Evolutionary conservation across 306 rosid species (phyloP).

Genomic region (Sechiopsis laciniata): DNA sequence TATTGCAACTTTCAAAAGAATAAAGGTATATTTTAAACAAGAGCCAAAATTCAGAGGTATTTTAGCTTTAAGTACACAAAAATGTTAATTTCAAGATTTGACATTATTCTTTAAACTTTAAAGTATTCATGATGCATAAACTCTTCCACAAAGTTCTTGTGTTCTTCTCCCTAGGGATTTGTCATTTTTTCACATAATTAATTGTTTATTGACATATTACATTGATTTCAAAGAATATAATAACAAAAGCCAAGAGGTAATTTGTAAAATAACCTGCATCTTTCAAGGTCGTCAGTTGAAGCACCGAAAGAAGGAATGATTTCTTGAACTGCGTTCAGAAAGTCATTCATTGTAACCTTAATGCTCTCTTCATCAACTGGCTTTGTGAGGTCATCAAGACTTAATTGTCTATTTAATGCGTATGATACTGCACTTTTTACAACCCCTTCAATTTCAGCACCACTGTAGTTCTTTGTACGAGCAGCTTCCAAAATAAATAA

Average conservation of each 20-base stretch:
- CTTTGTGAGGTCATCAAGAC: slow-evolving; percentile 89
- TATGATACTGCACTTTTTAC: slow-evolving; percentile 98
- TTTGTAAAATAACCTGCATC: slow-evolving; percentile 61
- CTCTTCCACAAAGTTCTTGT: neutral
- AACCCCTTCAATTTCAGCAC: slow-evolving; percentile 99
- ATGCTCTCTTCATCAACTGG: slow-evolving; percentile 95
- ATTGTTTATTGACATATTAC: neutral
- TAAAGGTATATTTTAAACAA: too few species aligned
- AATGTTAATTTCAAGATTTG: neutral
- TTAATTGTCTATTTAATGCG: slow-evolving; percentile 92
- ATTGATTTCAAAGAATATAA: neutral
- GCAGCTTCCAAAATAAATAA: slow-evolving; percentile 58
- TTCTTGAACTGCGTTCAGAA: slow-evolving; percentile 76
- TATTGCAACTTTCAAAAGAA: neutral
- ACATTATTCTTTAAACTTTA: neutral
- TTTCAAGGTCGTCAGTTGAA: slow-evolving; percentile 90
- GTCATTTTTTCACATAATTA: neutral
- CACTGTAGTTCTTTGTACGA: slow-evolving; percentile 90
- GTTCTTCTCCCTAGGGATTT: neutral
- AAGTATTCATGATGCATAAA: neutral
- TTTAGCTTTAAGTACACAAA: neutral
- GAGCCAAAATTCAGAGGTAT: too few species aligned
- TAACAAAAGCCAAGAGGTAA: neutral
- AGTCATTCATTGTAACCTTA: slow-evolving; percentile 84
- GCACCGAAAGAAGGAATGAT: slow-evolving; percentile 92